Base-by-base conservation (phyloP, 202 grass and related monocot genomes). In the Digitaria exilis region DNA sequence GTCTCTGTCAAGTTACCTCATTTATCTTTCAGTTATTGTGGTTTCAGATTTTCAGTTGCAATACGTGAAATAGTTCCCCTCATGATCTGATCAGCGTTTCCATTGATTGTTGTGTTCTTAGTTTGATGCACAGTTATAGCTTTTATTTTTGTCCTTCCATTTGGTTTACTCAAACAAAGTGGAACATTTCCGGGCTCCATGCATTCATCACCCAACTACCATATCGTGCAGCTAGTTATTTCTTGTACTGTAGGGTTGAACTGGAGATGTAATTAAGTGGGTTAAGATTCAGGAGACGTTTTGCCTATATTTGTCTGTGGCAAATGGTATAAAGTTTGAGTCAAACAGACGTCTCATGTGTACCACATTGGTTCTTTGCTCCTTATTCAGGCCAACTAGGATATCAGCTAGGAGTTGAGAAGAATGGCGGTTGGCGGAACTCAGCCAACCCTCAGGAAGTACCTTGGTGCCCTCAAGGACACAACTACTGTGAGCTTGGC, bases 401-500 rank as follows among this genome's bases (percentile, higher is more conserved):
- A 65, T 64, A 79, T 31, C 62, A 62, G 9, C 75, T 51, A 21
- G 46, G 79, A 83, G 29, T 75, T 43, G 51, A 78, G 84, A 78
- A 90, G 79, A 80, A 99, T 96, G 96, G 80, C 87, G 5, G 87
- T 84, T 69, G 93, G 93, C 1, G 93, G 91, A 82, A 94, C 89
- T 75, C 91, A 99, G 79, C 89, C 85, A 15, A 84, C 86, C 78
- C 79, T 99, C 67, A 92, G 96, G 80, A 99, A 96, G 75, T 99
- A 99, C 83, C 88, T 99, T 24, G 96, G 96, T 35, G 96, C 96
- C 49, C 92, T 99, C 65, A 99, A 99, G 88, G 97, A 99, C 80
- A 96, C 93, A 10, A 99, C 97, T 1, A 96, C 97, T 5, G 97
- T 99, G 76, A 99, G 79, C 83, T 87, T 99, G 72, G 97, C 97